Evolutionary conservation across 2,329 filamentous ascomycete species (phyloP).

Genomic region (Ceratocystis eucalypticola): DNA sequence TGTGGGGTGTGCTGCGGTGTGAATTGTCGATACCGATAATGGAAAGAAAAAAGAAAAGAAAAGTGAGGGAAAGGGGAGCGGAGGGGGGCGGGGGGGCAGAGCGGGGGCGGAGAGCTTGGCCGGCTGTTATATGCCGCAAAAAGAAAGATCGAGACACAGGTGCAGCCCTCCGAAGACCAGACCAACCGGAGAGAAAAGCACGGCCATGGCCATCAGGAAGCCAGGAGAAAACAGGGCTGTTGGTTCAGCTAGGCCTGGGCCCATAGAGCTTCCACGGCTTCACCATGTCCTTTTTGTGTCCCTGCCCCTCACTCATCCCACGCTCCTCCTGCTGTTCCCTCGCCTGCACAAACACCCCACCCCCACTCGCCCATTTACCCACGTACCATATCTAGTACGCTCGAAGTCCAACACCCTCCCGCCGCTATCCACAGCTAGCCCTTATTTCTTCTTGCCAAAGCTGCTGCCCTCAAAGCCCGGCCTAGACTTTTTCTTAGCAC

Average conservation of each 20-base stretch:
- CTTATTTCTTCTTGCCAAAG: constrained; percentile 19
- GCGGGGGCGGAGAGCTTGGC: background rate
- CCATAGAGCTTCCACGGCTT: background rate
- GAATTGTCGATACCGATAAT: background rate
- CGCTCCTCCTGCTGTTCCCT: background rate
- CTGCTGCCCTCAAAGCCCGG: constrained; percentile 18
- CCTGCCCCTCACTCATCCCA: background rate
- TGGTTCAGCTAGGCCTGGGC: background rate
- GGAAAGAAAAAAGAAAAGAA: background rate
- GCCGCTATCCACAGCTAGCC: background rate
- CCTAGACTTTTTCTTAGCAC: constrained; percentile 17
- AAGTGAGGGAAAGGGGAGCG: background rate
- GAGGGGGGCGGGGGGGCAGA: background rate
- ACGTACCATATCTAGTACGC: too few species aligned
- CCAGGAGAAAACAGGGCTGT: background rate
- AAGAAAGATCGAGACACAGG: too few species aligned
- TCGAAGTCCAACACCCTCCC: background rate
- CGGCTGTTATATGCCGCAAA: too few species aligned
- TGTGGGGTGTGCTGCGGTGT: background rate
- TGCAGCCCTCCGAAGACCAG: too few species aligned
- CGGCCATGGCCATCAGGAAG: background rate
- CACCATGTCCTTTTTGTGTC: background rate
- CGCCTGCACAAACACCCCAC: background rate
- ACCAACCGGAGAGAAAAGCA: too few species aligned
- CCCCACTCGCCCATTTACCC: background rate